A percentile compares a stretch with the other conserved stretches of the same genome.
Conservation (phyloP, 2,329 filamentous ascomycete genomes). For the Penicillium sclerotigenum region DNA sequence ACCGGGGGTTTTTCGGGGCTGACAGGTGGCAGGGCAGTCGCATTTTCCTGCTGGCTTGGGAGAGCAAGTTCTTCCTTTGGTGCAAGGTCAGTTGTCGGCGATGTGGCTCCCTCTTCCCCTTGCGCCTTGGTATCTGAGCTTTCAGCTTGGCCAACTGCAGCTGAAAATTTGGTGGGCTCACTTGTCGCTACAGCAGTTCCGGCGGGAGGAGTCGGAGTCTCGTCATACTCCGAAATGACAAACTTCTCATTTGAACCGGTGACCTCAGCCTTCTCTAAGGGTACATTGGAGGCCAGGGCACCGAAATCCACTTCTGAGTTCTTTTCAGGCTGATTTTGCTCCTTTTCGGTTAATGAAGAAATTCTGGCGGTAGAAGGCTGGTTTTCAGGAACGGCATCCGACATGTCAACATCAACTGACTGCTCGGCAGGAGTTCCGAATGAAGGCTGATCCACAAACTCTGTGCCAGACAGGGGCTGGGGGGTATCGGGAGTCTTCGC, state of each 20-base stretch:
- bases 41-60: background rate
- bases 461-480: conserved; percentile 29
- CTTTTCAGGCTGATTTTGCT: conserved; percentile 4
- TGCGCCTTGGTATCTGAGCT: background rate
- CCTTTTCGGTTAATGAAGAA: background rate
- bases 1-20: background rate
- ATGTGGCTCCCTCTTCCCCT: background rate
- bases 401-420: conserved; percentile 21
- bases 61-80: conserved; percentile 3
- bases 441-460: conserved; percentile 17
- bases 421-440: conserved; percentile 15
- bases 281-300: conserved; percentile 18
- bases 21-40: background rate
- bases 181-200: background rate
- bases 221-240: background rate
- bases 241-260: background rate
- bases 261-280: conserved; percentile 8
- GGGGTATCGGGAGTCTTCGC: conserved; percentile 45
- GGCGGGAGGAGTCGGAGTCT: background rate
- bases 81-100: background rate
- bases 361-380: conserved; percentile 9
- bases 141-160: conserved; percentile 5
- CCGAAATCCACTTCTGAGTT: background rate
- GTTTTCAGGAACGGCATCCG: conserved; percentile 15
- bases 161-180: background rate